phyloP scores from a whole-genome alignment of 768 basidiomycete genomes.

The Naganishia antarctica region DNA sequence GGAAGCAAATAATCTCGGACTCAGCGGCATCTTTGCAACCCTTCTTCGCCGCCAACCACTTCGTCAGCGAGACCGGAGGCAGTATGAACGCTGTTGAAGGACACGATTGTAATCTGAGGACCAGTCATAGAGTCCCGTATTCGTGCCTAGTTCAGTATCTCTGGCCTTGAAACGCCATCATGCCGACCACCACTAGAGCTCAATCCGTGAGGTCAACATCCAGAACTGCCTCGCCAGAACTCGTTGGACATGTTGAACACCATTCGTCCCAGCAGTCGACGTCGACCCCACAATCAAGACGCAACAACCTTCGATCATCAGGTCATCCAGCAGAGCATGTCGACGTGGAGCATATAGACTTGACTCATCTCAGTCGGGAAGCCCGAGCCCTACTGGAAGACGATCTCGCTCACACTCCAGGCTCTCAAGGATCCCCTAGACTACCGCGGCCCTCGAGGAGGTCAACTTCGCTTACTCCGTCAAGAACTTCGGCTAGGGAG shows the following conservation, averaged over 20 bases:
- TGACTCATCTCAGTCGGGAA: conserved; percentile 13
- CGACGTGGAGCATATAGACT: conserved; percentile 7
- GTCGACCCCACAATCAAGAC: conserved; percentile 1
- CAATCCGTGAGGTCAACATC: conserved; percentile 15
- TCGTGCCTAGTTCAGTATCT: too few relatives aligned
- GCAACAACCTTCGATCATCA: conserved; percentile 9
- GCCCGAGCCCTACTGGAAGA: conserved; percentile 7
- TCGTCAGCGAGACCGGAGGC: not conserved
- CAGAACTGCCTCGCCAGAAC: conserved; percentile 11
- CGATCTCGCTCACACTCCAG: conserved; percentile 12
- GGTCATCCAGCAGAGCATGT: conserved; percentile 16
- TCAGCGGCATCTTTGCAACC: conserved; percentile 1
- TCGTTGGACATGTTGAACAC: not conserved
- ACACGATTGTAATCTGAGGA: too few relatives aligned
- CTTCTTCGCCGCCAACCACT: not conserved
- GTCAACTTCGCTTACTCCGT: not conserved
- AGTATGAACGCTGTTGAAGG: too few relatives aligned
- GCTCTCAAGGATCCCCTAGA: conserved; percentile 9
- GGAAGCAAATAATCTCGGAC: conserved; percentile 11
- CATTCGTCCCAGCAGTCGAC: conserved; percentile 1
- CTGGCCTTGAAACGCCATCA: not conserved
- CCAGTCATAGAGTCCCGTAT: too few relatives aligned
- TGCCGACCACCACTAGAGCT: conserved; percentile 14
- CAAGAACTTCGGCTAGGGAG: not conserved
- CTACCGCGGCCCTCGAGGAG: not conserved